Evolutionary conservation across 1,284 basidiomycete genomes (phyloP), one percentile per base, ranked within the genome.

Genomic region (Malassezia slooffiae): DNA sequence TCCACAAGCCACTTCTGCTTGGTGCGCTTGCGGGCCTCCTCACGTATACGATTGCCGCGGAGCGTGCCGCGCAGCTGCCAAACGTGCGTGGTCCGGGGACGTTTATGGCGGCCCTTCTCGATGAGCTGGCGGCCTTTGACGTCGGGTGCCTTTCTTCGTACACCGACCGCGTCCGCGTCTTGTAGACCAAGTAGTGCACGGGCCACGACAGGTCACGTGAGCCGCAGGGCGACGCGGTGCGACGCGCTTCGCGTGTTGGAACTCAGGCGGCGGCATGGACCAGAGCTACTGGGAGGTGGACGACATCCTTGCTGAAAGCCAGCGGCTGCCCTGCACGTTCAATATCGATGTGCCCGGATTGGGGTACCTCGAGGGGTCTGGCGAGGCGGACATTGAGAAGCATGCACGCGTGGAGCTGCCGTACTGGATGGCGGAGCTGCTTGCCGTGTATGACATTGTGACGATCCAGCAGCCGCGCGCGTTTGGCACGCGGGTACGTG

Each of bases 21-120:
- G 65, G 65, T 2, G 65, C 65, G 0, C 36, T 67, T n/a, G 47
- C 43, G 1, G 61, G 85, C 1, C 77, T 90, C 1, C 73, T 90
- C 37, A 80, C 81, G 0, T 74, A 89, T 60, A 91, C 82, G 2
- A 74, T 93, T 26, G 88, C 87, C 3, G 80, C 85, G 8, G 85
- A 95, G 70, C 62, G 80, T 6, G 88, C 89, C 0, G 82, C 79
- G 0, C 70, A 70, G n/a, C 74, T 80, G 34, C 60, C 72, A 1
- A 79, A 82, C 47, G 85, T 91, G 19, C 75, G 74, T 37, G 90
- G 89, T 0, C 82, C 86, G 4, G 87, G 86, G 31, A 85, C 86
- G 0, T 93, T 95, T 73, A 72, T 91, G 17, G 76, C 85, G 15
- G 85, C 82, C 0, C 73, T 95, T 41, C 82, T 95, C 28, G 89